A percentile compares a stretch with the other conserved stretches of the same genome.
Evolutionary conservation across 768 basidiomycete genomes (phyloP).

Genomic region (Termitomyces sp.): DNA sequence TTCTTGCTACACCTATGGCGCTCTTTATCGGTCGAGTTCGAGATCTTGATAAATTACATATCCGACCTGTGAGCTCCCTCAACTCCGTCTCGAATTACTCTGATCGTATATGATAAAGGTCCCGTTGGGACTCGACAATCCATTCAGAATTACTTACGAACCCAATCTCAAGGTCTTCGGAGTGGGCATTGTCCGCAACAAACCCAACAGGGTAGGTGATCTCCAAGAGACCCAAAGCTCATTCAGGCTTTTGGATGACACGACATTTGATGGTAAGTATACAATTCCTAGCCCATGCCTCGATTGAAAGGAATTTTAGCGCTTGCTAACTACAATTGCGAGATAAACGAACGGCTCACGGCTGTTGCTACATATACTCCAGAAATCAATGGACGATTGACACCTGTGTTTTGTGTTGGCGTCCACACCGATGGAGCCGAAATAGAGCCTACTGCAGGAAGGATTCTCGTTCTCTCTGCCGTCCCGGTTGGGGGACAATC

Average conservation of each 20-base stretch:
- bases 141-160: conserved; percentile 60
- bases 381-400: conserved; percentile 21
- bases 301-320: conserved; percentile 21
- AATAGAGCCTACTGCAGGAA: conserved; percentile 48
- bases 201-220: conserved; percentile 51
- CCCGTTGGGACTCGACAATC: conserved; percentile 65
- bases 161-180: conserved; percentile 51
- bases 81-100: not conserved
- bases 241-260: conserved; percentile 64
- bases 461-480: conserved; percentile 51
- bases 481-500: conserved; percentile 18
- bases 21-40: conserved; percentile 62
- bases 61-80: conserved; percentile 54
- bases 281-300: not conserved
- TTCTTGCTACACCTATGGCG: conserved; percentile 47
- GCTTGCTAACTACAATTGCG: conserved; percentile 41
- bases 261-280: conserved; percentile 48
- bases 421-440: conserved; percentile 39
- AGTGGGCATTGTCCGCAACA: conserved; percentile 52
- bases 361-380: conserved; percentile 37
- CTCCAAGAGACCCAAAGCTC: conserved; percentile 40
- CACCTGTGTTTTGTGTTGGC: conserved; percentile 45
- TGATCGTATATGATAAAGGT: conserved; percentile 36
- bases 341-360: conserved; percentile 57
- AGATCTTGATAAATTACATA: conserved; percentile 73